Evolutionary conservation across 2,329 filamentous ascomycete species (phyloP).

Genomic region (Hyphodiscus sp.): DNA sequence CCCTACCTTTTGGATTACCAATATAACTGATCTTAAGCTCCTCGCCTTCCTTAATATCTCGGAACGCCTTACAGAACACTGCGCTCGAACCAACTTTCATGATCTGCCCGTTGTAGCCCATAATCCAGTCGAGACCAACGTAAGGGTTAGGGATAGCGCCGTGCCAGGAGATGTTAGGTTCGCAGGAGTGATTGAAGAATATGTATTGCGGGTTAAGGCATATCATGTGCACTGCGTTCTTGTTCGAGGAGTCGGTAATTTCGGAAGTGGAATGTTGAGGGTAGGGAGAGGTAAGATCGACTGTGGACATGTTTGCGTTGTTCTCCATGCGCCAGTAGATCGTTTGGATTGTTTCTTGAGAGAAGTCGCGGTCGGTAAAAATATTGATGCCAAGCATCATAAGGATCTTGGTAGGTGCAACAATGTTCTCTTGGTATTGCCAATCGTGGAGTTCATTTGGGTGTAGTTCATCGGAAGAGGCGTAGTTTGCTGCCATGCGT

Average conservation of each 20-base stretch:
- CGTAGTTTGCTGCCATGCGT: constrained; percentile 23
- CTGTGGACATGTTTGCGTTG: constrained; percentile 19
- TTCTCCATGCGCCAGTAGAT: constrained; percentile 24
- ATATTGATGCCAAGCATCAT: constrained; percentile 22
- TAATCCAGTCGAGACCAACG: constrained; percentile 3
- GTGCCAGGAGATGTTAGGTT: constrained; percentile 23
- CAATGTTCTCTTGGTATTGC: constrained; percentile 21
- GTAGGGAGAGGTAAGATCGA: constrained; percentile 1
- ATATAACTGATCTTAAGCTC: constrained; percentile 27
- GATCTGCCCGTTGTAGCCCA: constrained; percentile 4
- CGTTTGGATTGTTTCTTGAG: constrained; percentile 25
- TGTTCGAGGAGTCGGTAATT: background rate
- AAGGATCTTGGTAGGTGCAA: constrained; percentile 18
- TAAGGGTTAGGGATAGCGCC: constrained; percentile 5
- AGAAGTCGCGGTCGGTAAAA: constrained; percentile 8
- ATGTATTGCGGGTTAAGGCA: constrained; percentile 23
- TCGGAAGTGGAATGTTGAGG: background rate
- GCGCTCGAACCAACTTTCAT: constrained; percentile 16
- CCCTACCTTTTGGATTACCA: constrained; percentile 15
- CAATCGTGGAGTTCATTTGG: constrained; percentile 11
- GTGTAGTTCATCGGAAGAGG: background rate
- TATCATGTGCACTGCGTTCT: constrained; percentile 3
- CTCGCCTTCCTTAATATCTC: constrained; percentile 22
- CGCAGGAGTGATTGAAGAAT: constrained; percentile 27
- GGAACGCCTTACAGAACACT: constrained; percentile 16